Percentiles rank a stretch among this genome's conserved stretches.
These are phyloP conservation scores for Hebeloma cylindrosporum DNA, from an alignment of 768 basidiomycete genomes.

Conservation along the genomic window DNA sequence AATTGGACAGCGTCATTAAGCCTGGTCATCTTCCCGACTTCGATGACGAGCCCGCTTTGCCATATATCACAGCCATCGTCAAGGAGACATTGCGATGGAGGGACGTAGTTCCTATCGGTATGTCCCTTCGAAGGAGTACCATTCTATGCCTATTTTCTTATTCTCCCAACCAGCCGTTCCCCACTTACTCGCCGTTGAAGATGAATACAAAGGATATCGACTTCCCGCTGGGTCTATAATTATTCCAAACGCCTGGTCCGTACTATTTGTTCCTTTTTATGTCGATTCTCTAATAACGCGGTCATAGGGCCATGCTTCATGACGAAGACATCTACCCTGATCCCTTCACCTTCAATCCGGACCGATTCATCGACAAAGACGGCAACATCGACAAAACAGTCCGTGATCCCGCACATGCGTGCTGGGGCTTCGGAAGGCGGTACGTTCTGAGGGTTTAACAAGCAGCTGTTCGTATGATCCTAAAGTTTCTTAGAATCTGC, in stretches of 20 bases:
- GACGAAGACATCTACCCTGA: conserved; percentile 39
- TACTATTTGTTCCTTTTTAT: not conserved
- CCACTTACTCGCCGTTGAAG: conserved; percentile 15
- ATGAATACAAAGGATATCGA: conserved; percentile 30
- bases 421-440: conserved; percentile 37
- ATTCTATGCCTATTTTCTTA: not conserved
- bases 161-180: conserved; percentile 9
- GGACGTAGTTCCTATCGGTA: conserved; percentile 33
- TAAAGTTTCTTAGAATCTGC: conserved; percentile 17
- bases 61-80: conserved; percentile 34
- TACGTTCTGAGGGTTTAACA: not conserved
- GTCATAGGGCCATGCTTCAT: conserved; percentile 40
- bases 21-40: too few species aligned
- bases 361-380: conserved; percentile 33
- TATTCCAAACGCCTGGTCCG: conserved; percentile 34
- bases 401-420: conserved; percentile 25
- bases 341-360: conserved; percentile 40
- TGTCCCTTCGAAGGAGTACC: not conserved
- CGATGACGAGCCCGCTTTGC: conserved; percentile 26
- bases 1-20: too few species aligned
- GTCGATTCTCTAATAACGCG: not conserved
- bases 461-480: not conserved
- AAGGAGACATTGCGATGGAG: conserved; percentile 34
- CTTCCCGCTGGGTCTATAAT: conserved; percentile 32
- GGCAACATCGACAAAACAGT: conserved; percentile 24